A percentile compares a stretch with the other conserved stretches of the same genome.
phyloP scores from a whole-genome alignment of 140 eudicot genomes.

The Ambrosia hybrid region DNA sequence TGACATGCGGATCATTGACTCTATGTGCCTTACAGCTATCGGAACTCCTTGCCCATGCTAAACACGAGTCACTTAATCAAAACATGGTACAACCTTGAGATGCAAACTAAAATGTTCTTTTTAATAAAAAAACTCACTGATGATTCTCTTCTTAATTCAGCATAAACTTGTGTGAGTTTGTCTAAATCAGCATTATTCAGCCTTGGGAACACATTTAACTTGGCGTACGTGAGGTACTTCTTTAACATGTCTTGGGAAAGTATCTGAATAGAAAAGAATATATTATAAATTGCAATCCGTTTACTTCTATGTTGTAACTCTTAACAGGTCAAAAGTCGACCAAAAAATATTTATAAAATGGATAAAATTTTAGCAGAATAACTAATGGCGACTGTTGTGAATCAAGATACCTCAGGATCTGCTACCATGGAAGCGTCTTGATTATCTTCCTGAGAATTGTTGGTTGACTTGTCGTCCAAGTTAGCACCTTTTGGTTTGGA shows the following conservation, averaged over 20 bases:
- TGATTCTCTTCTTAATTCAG: constrained; percentile 92
- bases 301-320: too few species aligned
- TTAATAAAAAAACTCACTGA: constrained; percentile 53
- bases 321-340: not conserved
- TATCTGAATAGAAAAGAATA: constrained; percentile 44
- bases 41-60: constrained; percentile 99
- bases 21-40: constrained; percentile 96
- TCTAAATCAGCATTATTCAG: constrained; percentile 88
- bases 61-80: constrained; percentile 14
- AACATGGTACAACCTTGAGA: not conserved
- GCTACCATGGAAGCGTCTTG: constrained; percentile 32
- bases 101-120: not conserved
- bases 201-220: constrained; percentile 82
- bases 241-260: constrained; percentile 87
- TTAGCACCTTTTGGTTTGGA: constrained; percentile 74
- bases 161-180: constrained; percentile 85
- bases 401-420: constrained; percentile 78
- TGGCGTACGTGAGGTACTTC: constrained; percentile 91
- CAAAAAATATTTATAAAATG: not conserved
- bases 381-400: not conserved
- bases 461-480: constrained; percentile 55
- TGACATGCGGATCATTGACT: constrained; percentile 97
- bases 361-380: not conserved
- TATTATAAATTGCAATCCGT: not conserved
- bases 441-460: constrained; percentile 58